Evolutionary conservation across 2,329 filamentous ascomycete genomes (phyloP).

Genomic region (Domatiomyces catenatus): DNA sequence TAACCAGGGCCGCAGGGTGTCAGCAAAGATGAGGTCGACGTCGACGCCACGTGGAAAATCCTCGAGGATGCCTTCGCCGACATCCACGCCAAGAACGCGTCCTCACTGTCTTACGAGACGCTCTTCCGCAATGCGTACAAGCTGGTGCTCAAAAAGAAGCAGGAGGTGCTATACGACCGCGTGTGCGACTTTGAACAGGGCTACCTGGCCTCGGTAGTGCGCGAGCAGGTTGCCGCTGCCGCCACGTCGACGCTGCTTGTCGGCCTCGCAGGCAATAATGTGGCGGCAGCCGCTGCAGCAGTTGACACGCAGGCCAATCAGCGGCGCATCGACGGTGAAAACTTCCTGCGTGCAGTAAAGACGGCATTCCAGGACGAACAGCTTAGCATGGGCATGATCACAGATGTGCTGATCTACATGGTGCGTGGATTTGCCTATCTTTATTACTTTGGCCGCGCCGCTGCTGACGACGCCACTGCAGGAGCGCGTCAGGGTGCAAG

Average conservation of each 20-base stretch:
- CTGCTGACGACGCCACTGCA: constrained; percentile 19
- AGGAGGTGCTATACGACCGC: constrained; percentile 61
- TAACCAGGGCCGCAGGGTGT: constrained; percentile 33
- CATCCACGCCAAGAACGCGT: constrained; percentile 86
- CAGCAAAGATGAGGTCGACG: constrained; percentile 51
- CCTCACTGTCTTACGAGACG: constrained; percentile 80
- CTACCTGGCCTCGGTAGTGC: constrained; percentile 64
- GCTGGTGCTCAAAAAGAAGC: constrained; percentile 78
- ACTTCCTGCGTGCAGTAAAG: constrained; percentile 61
- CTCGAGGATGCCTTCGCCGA: constrained; percentile 64
- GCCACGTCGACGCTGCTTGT: constrained; percentile 55
- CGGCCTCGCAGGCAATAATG: constrained; percentile 26
- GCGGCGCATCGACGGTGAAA: constrained; percentile 63
- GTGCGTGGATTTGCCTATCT: constrained; percentile 25
- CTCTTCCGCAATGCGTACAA: constrained; percentile 90
- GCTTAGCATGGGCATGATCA: constrained; percentile 88
- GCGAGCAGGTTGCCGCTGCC: constrained; percentile 52
- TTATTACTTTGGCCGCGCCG: background rate
- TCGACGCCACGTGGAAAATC: constrained; percentile 69
- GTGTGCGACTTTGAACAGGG: constrained; percentile 67
- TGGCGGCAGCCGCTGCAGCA: constrained; percentile 9
- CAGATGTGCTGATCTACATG: constrained; percentile 95
- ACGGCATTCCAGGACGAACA: constrained; percentile 79
- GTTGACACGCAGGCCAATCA: constrained; percentile 54
- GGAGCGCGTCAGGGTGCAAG: constrained; percentile 68